phyloP scores from a whole-genome alignment of 805 yeast species.

The Candida railenensis region DNA sequence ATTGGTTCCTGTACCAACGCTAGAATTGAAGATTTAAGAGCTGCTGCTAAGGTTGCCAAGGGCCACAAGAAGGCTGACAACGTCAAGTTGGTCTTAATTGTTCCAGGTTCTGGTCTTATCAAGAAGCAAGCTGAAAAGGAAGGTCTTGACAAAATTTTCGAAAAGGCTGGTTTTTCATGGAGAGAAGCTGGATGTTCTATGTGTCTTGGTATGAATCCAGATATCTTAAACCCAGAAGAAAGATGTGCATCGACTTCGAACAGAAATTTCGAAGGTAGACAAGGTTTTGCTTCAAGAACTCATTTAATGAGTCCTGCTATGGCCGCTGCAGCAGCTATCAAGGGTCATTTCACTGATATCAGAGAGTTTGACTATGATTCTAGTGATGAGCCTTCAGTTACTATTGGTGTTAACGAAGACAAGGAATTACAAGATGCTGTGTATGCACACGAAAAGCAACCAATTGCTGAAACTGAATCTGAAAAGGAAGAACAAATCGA shows the following conservation, averaged over 20 bases:
- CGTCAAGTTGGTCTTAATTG: conserved; percentile 83
- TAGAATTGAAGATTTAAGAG: conserved; percentile 94
- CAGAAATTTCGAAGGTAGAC: conserved; percentile 99
- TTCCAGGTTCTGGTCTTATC: conserved; percentile 96
- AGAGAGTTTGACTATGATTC: conserved; percentile 71
- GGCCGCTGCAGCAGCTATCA: conserved; percentile 99
- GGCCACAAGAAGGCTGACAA: conserved; percentile 84
- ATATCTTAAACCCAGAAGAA: conserved; percentile 89
- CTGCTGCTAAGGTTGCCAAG: conserved; percentile 89
- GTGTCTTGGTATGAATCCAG: conserved; percentile 99
- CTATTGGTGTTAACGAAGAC: conserved; percentile 41
- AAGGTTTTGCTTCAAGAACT: conserved; percentile 94
- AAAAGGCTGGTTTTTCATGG: conserved; percentile 95
- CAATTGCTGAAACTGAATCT: conserved; percentile 54
- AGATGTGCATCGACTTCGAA: conserved; percentile 99
- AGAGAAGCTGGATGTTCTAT: conserved; percentile 99
- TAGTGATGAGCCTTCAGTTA: conserved; percentile 59
- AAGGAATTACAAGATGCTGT: conserved; percentile 67
- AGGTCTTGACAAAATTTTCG: conserved; percentile 89
- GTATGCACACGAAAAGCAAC: conserved; percentile 68
- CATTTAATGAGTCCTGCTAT: conserved; percentile 98
- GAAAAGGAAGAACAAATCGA: conserved; percentile 55
- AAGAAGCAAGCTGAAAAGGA: conserved; percentile 92
- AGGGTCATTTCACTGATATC: conserved; percentile 87
- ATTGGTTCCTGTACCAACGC: conserved; percentile 98